phyloP scores from a whole-genome alignment of 2,329 filamentous ascomycete genomes.

The Apiospora pterosperma region DNA sequence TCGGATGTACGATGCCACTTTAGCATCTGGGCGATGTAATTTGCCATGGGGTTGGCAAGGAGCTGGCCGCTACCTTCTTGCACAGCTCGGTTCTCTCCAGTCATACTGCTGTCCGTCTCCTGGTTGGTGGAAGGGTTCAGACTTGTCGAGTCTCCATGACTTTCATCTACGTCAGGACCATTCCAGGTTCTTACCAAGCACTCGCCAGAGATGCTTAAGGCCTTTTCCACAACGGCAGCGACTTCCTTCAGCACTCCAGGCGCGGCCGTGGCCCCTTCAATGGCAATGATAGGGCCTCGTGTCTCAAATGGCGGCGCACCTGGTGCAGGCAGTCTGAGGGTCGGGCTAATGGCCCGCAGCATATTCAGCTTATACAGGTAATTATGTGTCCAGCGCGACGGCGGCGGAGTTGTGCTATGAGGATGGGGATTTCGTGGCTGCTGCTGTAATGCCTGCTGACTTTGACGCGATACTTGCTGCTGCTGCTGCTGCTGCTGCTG shows the following conservation, averaged over 20 bases:
- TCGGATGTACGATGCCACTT: constrained; percentile 74
- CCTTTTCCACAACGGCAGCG: constrained; percentile 62
- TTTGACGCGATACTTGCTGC: background rate
- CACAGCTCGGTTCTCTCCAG: background rate
- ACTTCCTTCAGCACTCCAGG: constrained; percentile 49
- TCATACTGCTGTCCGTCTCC: constrained; percentile 4
- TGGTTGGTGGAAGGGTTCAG: constrained; percentile 1
- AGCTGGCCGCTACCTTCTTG: constrained; percentile 17
- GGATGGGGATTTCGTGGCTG: constrained; percentile 5
- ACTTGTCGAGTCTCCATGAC: background rate
- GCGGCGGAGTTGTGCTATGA: constrained; percentile 4
- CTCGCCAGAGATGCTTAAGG: constrained; percentile 47
- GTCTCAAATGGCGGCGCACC: constrained; percentile 33
- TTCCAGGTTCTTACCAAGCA: constrained; percentile 46
- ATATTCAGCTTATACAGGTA: constrained; percentile 74
- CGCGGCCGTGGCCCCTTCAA: constrained; percentile 64
- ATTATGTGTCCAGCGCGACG: background rate
- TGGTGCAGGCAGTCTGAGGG: constrained; percentile 40
- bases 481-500: constrained; percentile 2
- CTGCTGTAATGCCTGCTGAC: background rate
- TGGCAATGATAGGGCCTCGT: constrained; percentile 76
- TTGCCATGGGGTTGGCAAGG: constrained; percentile 41
- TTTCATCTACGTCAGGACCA: constrained; percentile 23
- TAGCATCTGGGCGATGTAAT: constrained; percentile 65
- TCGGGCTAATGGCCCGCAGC: constrained; percentile 71